phyloP scores from a whole-genome alignment of 257 asterid genomes.

The Solanum piurae region DNA sequence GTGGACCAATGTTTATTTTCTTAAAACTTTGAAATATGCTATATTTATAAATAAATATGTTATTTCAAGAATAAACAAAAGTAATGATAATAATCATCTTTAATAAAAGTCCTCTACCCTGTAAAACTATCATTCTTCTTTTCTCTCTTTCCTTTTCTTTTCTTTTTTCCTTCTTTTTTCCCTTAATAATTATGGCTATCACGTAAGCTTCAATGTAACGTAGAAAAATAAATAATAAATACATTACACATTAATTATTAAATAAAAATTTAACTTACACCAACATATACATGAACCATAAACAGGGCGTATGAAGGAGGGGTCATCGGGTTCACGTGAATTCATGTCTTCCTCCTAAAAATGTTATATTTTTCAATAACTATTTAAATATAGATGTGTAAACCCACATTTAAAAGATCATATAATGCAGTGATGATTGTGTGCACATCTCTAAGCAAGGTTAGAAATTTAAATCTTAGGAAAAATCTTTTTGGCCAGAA shows the following conservation, averaged over 20 bases:
- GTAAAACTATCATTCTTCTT: neutral
- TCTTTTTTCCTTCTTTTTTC: neutral
- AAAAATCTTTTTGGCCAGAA: too few relatives aligned
- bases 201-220: neutral
- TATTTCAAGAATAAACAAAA: neutral
- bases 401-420: too few relatives aligned
- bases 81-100: neutral
- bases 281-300: neutral
- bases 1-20: neutral
- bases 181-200: neutral
- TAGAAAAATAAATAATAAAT: neutral
- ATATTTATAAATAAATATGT: neutral
- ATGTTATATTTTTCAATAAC: neutral
- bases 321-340: neutral
- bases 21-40: neutral
- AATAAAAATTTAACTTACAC: neutral
- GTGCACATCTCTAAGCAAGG: too few relatives aligned
- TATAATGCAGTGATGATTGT: too few relatives aligned
- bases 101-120: neutral
- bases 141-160: neutral
- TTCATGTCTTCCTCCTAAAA: rapidly evolving
- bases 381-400: too few relatives aligned
- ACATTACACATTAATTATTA: neutral
- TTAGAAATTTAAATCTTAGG: too few relatives aligned
- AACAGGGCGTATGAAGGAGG: neutral